Conservation (phyloP, 1,139 yeast genomes). For the Hanseniaspora sp. region DNA sequence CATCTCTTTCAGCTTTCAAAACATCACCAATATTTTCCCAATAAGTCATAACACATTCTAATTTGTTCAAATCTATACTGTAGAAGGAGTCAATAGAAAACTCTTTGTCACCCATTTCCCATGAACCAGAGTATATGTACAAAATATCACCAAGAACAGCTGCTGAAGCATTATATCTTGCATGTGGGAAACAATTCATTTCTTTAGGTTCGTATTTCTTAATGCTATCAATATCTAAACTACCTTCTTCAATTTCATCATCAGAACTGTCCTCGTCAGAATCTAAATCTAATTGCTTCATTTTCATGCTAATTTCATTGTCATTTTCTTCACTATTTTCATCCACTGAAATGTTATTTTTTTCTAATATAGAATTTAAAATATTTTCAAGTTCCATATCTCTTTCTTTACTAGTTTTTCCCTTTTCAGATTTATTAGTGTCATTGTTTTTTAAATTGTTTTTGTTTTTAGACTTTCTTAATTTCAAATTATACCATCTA, state of each 20-base stretch:
- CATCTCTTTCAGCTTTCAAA: constrained; percentile 43
- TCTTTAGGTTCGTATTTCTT: constrained; percentile 29
- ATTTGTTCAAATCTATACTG: constrained; percentile 69
- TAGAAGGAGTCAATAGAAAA: constrained; percentile 76
- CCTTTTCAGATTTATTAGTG: constrained; percentile 14
- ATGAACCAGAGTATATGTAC: constrained; percentile 85
- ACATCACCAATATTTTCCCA: constrained; percentile 77
- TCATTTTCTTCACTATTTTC: constrained; percentile 41
- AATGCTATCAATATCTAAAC: constrained; percentile 40
- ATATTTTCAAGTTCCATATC: constrained; percentile 78
- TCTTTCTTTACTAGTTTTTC: constrained; percentile 31
- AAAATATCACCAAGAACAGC: constrained; percentile 77
- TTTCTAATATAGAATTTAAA: constrained; percentile 60
- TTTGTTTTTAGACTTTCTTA: constrained; percentile 54
- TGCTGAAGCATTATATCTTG: constrained; percentile 76
- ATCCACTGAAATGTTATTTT: constrained; percentile 55
- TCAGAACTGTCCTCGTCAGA: constrained; percentile 21
- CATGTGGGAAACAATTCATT: constrained; percentile 50
- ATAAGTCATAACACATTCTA: constrained; percentile 77
- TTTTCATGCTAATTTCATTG: constrained; percentile 34
- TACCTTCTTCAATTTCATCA: constrained; percentile 25
- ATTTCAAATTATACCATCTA: constrained; percentile 70
- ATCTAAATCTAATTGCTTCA: constrained; percentile 33
- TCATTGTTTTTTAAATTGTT: constrained; percentile 34
- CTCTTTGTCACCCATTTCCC: constrained; percentile 81